A percentile compares a stretch with the other conserved stretches of the same genome.
These are phyloP conservation scores for Amaranthus cruentus DNA, from an alignment of 148 eudicot genomes.

Conservation along the genomic window DNA sequence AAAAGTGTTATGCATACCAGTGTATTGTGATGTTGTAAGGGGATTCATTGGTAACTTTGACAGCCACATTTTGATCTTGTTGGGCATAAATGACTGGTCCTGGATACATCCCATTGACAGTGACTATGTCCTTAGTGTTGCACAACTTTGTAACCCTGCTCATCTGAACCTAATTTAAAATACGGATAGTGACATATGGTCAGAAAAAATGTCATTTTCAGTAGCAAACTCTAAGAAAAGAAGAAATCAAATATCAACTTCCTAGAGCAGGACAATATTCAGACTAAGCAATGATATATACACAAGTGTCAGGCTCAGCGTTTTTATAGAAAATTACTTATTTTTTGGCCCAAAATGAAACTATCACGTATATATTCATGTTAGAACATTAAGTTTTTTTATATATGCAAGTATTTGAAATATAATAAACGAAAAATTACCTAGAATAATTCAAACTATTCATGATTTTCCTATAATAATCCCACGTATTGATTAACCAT, in stretches of 20 bases:
- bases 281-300: background rate
- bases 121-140: constrained; percentile 31
- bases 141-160: constrained; percentile 43
- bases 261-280: background rate
- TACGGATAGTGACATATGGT: background rate
- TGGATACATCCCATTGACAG: constrained; percentile 43
- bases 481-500: no score
- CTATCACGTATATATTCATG: no score
- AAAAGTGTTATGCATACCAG: constrained; percentile 31
- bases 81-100: constrained; percentile 54
- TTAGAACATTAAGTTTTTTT: no score
- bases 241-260: background rate
- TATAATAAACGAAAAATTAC: no score
- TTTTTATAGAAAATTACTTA: no score
- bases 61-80: constrained; percentile 42
- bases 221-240: no score
- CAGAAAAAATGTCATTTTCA: background rate
- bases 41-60: constrained; percentile 41
- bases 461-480: no score
- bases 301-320: no score
- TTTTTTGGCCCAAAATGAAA: no score
- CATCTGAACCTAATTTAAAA: constrained; percentile 35
- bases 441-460: no score
- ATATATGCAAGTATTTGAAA: no score
- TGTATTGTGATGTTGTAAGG: constrained; percentile 56